phyloP scores from a whole-genome alignment of 352 stramenopile genomes.

The Pythium plurisporium region DNA sequence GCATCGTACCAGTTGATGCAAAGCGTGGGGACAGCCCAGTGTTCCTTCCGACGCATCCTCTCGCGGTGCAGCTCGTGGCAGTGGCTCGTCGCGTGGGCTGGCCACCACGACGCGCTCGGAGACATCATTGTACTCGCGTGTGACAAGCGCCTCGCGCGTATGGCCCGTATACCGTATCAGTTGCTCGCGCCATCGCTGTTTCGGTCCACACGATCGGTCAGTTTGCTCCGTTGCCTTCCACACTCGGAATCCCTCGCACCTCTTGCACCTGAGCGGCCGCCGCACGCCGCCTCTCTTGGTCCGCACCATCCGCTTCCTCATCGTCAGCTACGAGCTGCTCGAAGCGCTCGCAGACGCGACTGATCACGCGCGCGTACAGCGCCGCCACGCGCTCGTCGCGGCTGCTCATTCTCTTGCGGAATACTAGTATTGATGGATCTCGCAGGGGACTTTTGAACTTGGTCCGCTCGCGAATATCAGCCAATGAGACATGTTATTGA shows the following conservation, averaged over 20 bases:
- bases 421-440: background rate
- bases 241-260: background rate
- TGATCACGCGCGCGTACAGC: constrained; percentile 59
- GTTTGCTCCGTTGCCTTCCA: background rate
- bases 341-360: constrained; percentile 48
- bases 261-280: constrained; percentile 2
- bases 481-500: no score
- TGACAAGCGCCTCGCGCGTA: background rate
- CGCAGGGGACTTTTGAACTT: background rate
- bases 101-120: no score
- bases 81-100: background rate
- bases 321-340: constrained; percentile 27
- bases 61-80: background rate
- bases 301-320: constrained; percentile 22
- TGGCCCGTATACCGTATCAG: constrained; percentile 18
- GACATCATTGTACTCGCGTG: no score
- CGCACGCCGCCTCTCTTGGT: background rate
- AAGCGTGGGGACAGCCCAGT: background rate
- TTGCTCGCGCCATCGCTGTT: constrained; percentile 17
- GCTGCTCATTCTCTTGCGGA: no score
- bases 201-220: background rate
- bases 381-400: constrained; percentile 29
- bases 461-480: background rate
- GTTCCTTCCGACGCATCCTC: background rate
- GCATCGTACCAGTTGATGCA: constrained; percentile 2